phyloP scores from a whole-genome alignment of 257 asterid species.

The Prunella vulgaris region DNA sequence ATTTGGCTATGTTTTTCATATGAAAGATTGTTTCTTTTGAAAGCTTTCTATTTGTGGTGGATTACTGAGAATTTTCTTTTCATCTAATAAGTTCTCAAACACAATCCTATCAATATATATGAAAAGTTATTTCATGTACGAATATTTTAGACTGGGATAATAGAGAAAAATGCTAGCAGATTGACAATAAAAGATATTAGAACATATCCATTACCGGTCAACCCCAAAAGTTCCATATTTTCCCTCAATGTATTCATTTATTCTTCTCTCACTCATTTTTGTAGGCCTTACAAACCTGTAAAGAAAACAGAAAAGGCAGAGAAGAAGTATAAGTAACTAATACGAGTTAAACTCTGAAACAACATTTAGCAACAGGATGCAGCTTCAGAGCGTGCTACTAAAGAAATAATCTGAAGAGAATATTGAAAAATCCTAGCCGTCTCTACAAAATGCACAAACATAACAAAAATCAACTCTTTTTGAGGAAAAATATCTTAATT shows the following conservation, averaged over 20 bases:
- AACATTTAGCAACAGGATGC: background rate
- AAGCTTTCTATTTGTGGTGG: background rate
- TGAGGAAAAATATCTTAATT: background rate
- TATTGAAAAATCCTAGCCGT: background rate
- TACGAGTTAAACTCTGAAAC: background rate
- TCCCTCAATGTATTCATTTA: conserved; percentile 72
- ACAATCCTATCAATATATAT: background rate
- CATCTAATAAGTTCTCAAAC: background rate
- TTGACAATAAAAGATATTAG: background rate
- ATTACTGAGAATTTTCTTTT: background rate
- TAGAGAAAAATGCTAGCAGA: background rate
- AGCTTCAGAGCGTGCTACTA: background rate
- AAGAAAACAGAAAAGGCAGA: background rate
- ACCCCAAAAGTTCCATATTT: conserved; percentile 84
- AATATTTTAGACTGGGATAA: background rate
- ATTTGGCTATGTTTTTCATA: background rate
- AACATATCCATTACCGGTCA: conserved; percentile 47
- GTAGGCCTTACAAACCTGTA: conserved; percentile 93
- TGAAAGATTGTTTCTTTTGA: background rate
- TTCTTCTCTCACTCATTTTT: conserved; percentile 66
- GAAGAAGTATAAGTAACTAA: background rate
- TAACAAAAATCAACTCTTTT: background rate
- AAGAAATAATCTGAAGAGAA: background rate
- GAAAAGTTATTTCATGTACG: background rate
- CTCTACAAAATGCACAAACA: background rate